Base-by-base conservation (phyloP, 805 yeast genomes). In the Grigorovia jiainica region DNA sequence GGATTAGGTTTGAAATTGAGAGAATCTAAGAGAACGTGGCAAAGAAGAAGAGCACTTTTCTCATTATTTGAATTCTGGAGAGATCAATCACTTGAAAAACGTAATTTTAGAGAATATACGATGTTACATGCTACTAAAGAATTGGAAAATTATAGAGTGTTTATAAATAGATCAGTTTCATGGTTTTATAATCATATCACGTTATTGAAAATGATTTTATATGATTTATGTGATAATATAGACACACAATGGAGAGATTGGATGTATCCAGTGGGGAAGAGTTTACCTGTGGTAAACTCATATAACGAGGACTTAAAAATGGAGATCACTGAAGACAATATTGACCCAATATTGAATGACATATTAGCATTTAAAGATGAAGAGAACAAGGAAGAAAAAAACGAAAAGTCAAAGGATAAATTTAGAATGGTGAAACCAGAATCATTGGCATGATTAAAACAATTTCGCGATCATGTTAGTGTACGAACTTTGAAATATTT, bases 131-230 rank as follows among this genome's bases (percentile, higher is more conserved):
- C 63, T n/a, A 60, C 60, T 5, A 60, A 58, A 41, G 65, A 61
- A 39, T 57, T 61, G 63, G 65, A 61, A 47, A 58, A 58, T 41
- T 61, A 61, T 38, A 49, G 65, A 40, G 51, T 60, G 3, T 60
- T 61, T 42, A 58, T 61, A 31, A 58, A 57, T 40, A 47, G 64
- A 42, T 61, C 65, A 1, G 65, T 61, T 2, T 61, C 65, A 3
- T 61, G 65, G 65, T 61, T 61, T 34, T 61, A 61, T 41, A 61
- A 61, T 43, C 65, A 61, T 43, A 60, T 61, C 20, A 61, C 65
- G 0, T 42, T 61, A 29, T 49, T 61, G 21, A 61, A 60, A 43
- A 60, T 61, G 63, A 58, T 60, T 19, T 44, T 61, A 13, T 61
- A 55, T 41, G 65, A 61, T 45, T 47, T 61, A 18, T 59, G 64